phyloP scores from a whole-genome alignment of 148 eudicot species.

The Spergularia marina region DNA sequence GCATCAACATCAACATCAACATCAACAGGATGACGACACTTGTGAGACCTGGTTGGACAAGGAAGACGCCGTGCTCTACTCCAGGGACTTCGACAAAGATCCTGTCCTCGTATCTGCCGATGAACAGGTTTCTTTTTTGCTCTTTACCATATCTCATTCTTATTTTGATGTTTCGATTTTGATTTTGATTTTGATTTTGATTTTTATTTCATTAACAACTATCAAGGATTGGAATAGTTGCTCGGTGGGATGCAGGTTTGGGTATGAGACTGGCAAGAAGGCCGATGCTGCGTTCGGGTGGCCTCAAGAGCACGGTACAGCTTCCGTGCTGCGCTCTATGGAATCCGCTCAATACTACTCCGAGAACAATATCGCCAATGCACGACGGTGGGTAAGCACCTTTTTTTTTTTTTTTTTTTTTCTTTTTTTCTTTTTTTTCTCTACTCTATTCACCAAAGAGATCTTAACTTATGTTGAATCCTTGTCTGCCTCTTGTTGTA shows the following conservation, averaged over 20 bases:
- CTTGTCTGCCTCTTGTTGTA: not conserved
- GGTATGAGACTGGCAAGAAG: conserved; percentile 38
- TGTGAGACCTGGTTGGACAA: conserved; percentile 80
- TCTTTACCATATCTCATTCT: not conserved
- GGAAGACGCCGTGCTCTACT: conserved; percentile 55
- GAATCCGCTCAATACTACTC: conserved; percentile 85
- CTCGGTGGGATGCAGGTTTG: conserved; percentile 87
- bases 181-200: not conserved
- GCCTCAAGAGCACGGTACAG: conserved; percentile 47
- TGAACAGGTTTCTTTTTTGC: conserved; percentile 45
- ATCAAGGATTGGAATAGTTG: conserved; percentile 76
- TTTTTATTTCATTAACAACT: not conserved
- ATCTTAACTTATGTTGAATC: too few species aligned
- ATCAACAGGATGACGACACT: not conserved
- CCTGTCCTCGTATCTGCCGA: conserved; percentile 56
- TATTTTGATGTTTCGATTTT: not conserved
- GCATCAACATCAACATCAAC: too few species aligned
- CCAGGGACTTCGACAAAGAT: conserved; percentile 63
- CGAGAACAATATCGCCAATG: conserved; percentile 66
- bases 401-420: conserved; percentile 7
- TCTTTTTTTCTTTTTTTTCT: not conserved
- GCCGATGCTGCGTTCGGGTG: conserved; percentile 78
- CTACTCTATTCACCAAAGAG: too few species aligned
- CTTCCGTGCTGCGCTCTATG: conserved; percentile 78
- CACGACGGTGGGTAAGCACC: conserved; percentile 98